phyloP scores from a whole-genome alignment of 73 alveolate species.

The Durusdinium trenchii region DNA sequence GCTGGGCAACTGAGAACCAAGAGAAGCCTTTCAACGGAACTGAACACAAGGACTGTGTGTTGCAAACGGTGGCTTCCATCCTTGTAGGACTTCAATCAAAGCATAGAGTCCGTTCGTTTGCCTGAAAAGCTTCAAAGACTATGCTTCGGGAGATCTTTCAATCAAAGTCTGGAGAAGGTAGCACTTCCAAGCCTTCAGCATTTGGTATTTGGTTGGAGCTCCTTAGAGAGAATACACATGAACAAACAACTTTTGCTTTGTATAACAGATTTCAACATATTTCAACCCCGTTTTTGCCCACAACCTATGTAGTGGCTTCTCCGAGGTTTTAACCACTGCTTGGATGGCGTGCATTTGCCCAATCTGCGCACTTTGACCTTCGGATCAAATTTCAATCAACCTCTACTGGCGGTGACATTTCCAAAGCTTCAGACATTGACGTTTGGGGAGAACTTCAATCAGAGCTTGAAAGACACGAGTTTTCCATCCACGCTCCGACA shows the following conservation, averaged over 20 bases:
- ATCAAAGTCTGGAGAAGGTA: not conserved
- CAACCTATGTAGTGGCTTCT: not conserved
- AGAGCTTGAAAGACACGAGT: not conserved
- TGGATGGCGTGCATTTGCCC: constrained; percentile 26
- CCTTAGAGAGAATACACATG: not conserved
- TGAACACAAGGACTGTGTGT: not conserved
- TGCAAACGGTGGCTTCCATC: not conserved
- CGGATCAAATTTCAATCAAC: constrained; percentile 53
- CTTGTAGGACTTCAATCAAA: constrained; percentile 39
- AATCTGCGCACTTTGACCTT: constrained; percentile 19
- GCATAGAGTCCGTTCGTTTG: constrained; percentile 7
- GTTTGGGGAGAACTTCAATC: constrained; percentile 26
- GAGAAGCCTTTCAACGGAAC: not conserved
- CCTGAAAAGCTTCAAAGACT: not conserved
- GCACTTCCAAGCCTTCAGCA: not conserved
- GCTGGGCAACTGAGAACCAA: not conserved
- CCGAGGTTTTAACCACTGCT: constrained; percentile 32
- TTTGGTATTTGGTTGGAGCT: constrained; percentile 29
- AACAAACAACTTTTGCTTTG: not conserved
- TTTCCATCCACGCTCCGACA: not conserved
- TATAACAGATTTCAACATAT: no score
- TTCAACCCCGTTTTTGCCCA: no score
- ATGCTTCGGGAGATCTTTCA: constrained; percentile 28
- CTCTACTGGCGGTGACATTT: not conserved
- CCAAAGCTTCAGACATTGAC: constrained; percentile 20